Conservation (phyloP, 345 rosid genomes). For the Citrus reticulata region DNA sequence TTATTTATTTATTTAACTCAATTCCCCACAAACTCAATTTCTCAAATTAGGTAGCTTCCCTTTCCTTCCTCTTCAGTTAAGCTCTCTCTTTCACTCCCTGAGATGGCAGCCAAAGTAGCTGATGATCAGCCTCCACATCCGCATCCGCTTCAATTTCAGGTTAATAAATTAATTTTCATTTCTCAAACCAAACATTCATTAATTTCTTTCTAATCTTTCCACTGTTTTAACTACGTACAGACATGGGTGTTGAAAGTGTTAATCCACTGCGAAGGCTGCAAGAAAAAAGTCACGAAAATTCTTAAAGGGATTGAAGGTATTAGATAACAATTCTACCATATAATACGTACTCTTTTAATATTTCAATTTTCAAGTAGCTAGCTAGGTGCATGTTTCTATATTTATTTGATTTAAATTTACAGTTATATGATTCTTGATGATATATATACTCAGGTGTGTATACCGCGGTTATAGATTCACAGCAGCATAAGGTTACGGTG, state of each 20-base stretch:
- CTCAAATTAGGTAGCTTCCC: not conserved
- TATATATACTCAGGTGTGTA: slow-evolving; percentile 47
- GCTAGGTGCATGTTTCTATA: not conserved
- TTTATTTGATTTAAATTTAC: too few relatives aligned
- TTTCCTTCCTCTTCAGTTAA: slow-evolving; percentile 3
- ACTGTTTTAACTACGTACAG: slow-evolving; percentile 24
- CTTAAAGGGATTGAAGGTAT: slow-evolving; percentile 66
- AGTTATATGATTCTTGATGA: not conserved
- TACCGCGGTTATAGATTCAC: slow-evolving; percentile 42
- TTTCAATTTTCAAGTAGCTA: not conserved
- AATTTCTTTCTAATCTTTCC: not conserved
- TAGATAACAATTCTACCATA: not conserved
- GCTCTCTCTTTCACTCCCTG: not conserved
- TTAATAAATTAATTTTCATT: not conserved
- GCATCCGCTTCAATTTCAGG: slow-evolving; percentile 45
- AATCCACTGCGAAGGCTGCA: slow-evolving; percentile 78
- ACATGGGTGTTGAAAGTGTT: slow-evolving; percentile 64
- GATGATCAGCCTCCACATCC: slow-evolving; percentile 24
- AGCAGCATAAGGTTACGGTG: slow-evolving; percentile 61
- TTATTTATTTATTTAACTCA: not conserved
- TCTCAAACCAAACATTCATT: not conserved
- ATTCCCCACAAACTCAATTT: not conserved
- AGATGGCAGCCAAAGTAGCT: slow-evolving; percentile 39
- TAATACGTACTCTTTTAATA: too few relatives aligned
- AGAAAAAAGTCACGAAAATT: slow-evolving; percentile 63